Percentiles rank a stretch among this genome's conserved stretches.
phyloP scores from a whole-genome alignment of 257 asterid species.

The Lycium barbarum region DNA sequence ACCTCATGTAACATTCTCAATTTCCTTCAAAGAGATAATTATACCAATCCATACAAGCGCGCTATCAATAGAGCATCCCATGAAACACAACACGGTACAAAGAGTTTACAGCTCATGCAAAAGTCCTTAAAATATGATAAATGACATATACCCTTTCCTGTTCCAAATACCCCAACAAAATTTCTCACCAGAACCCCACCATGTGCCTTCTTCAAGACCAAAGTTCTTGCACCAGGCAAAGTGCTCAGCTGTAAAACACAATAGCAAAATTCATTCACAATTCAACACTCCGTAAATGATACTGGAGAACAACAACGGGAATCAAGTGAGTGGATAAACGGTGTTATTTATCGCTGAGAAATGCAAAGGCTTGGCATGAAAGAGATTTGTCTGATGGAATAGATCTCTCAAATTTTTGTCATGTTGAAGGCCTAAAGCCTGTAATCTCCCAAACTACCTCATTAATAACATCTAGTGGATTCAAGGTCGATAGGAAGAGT shows the following conservation, averaged over 20 bases:
- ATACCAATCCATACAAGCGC: constrained; percentile 15
- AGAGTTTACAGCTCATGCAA: constrained; percentile 31
- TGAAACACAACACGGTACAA: constrained; percentile 26
- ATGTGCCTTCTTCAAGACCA: constrained; percentile 74
- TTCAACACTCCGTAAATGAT: constrained; percentile 45
- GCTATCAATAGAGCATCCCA: constrained; percentile 4
- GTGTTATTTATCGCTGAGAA: constrained; percentile 29
- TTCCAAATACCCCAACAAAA: constrained; percentile 52
- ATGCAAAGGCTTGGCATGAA: constrained; percentile 25
- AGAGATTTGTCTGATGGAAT: constrained; percentile 17
- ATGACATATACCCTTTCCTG: constrained; percentile 39
- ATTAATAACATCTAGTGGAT: background rate
- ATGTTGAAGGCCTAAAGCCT: constrained; percentile 2
- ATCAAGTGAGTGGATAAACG: constrained; percentile 24
- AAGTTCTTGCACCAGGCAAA: constrained; percentile 81
- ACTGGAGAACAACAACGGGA: constrained; percentile 29
- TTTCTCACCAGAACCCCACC: constrained; percentile 51
- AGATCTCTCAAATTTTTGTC: constrained; percentile 21
- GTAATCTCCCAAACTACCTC: constrained; percentile 27
- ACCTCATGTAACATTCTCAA: constrained; percentile 19
- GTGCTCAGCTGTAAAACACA: constrained; percentile 87
- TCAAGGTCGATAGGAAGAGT: constrained; percentile 16
- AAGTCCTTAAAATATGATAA: constrained; percentile 35
- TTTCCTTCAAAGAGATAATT: constrained; percentile 2
- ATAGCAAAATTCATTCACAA: constrained; percentile 67